Evolutionary conservation across 148 eudicot species (phyloP).

Genomic region (Dianthus caryophyllus): DNA sequence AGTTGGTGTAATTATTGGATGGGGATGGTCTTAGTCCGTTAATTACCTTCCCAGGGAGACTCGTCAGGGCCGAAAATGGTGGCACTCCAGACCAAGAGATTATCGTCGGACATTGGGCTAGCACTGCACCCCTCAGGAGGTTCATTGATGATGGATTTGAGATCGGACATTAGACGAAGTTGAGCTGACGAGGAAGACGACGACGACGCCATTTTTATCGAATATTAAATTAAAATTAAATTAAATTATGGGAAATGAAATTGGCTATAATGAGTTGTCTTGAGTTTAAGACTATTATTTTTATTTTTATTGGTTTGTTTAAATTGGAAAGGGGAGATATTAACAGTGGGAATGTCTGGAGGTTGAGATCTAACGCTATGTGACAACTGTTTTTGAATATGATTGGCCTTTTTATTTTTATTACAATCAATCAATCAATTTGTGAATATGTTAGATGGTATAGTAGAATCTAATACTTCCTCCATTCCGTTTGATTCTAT

Average conservation of each 20-base stretch:
- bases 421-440: too few relatives aligned
- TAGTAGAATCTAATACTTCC: too few relatives aligned
- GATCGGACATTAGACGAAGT: constrained; percentile 44
- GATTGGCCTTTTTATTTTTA: too few relatives aligned
- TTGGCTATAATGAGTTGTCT: background rate
- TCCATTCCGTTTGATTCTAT: too few relatives aligned
- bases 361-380: background rate
- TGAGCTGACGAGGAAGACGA: constrained; percentile 23
- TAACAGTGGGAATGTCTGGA: background rate
- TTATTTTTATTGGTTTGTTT: too few relatives aligned
- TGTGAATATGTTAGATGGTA: too few relatives aligned
- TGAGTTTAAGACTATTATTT: background rate
- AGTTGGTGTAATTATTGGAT: too few relatives aligned
- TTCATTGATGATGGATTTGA: constrained; percentile 32
- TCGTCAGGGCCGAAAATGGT: constrained; percentile 38
- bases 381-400: background rate
- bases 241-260: background rate
- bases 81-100: constrained; percentile 34
- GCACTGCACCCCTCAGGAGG: constrained; percentile 43
- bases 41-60: constrained; percentile 36
- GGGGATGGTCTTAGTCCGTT: too few relatives aligned
- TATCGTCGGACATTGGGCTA: constrained; percentile 33
- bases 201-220: constrained; percentile 24
- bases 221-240: background rate
- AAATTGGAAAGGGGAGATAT: background rate